Evolutionary conservation across 495 filamentous ascomycete genomes (phyloP), one percentile per base, ranked within the genome.

Genomic region (Aspergillus homomorphus): DNA sequence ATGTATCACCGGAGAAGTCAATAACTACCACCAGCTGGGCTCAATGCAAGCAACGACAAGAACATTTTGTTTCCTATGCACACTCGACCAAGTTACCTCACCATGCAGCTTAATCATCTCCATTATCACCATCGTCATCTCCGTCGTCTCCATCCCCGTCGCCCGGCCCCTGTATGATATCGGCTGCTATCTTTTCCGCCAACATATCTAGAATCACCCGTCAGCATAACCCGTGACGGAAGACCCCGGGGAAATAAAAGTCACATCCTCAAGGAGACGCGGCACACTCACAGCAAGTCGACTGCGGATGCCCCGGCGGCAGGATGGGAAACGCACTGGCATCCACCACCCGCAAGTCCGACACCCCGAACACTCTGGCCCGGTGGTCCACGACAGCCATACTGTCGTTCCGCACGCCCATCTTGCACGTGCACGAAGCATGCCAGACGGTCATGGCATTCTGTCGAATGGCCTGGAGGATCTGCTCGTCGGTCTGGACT

Each of bases 371-470:
- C 0, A 87, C 86, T 24, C 71, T 69, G 0, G 72, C 79, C 7
- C 72, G 64, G 0, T 67, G 59, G 59, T 88, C 86, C 12, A 88
- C 72, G 12, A 89, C 86, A 0, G 84, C 83, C 65, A 70, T 77
- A 0, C 61, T 15, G 61, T 87, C 84, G 18, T 57, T 59, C 0
- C 23, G n/a, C 10, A 48, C 68, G 0, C 85, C 84, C 82, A 88
- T 87, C 55, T 71, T 73, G 67, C 80, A 81, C 5, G 81, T 85
- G 21, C 68, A 75, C 22, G 68, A 58, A 2, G 77, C 79, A 69
- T 87, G 86, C 58, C 60, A 83, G 14, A 84, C 58, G 0, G 80
- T 71, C 20, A 65, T 69, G 16, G 75, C 24, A 30, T 55, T 74
- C 5, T 74, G 30, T 42, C 65, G 62, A 52, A 87, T 73, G 16